Percentiles rank a stretch among this genome's conserved stretches.
phyloP scores from a whole-genome alignment of 2,329 filamentous ascomycete genomes.

The Intubia oerlemansii region DNA sequence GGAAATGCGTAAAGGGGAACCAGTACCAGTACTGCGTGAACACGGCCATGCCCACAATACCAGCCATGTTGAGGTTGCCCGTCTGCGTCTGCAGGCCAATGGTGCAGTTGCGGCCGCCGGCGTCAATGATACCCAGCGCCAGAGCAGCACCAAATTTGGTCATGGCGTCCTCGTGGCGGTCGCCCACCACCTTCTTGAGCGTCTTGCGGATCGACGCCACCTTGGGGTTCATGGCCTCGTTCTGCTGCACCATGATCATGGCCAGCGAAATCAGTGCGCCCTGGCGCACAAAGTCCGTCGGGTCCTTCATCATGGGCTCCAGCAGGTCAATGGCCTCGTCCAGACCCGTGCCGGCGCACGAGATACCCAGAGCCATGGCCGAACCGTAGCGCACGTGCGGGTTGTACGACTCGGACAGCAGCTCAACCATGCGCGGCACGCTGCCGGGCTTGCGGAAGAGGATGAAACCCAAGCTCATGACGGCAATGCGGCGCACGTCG shows the following conservation, averaged over 20 bases:
- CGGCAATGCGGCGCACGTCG: constrained; percentile 84
- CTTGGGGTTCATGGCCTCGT: constrained; percentile 96
- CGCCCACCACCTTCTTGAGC: constrained; percentile 78
- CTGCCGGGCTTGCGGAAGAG: constrained; percentile 94
- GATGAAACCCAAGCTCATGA: constrained; percentile 96
- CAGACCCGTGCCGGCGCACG: constrained; percentile 85
- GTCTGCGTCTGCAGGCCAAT: constrained; percentile 96
- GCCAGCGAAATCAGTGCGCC: constrained; percentile 82
- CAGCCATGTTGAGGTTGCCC: constrained; percentile 95
- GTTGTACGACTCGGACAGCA: constrained; percentile 96
- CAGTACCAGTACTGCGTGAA: constrained; percentile 99
- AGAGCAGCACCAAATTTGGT: constrained; percentile 94
- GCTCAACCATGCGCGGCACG: constrained; percentile 95
- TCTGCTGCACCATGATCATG: constrained; percentile 99
- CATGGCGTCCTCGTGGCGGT: constrained; percentile 97
- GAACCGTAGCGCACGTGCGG: constrained; percentile 95
- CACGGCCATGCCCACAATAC: constrained; percentile 91
- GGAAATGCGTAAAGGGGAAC: constrained; percentile 97
- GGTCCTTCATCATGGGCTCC: constrained; percentile 99
- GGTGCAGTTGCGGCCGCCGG: constrained; percentile 92
- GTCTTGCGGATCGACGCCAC: constrained; percentile 79
- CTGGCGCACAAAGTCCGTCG: constrained; percentile 93
- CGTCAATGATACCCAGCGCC: constrained; percentile 91
- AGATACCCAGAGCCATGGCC: constrained; percentile 95
- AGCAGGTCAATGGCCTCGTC: constrained; percentile 92